These are phyloP conservation scores for Jamesozyma jinghongensis DNA, from an alignment of 805 yeast genomes.

Conservation along the genomic window DNA sequence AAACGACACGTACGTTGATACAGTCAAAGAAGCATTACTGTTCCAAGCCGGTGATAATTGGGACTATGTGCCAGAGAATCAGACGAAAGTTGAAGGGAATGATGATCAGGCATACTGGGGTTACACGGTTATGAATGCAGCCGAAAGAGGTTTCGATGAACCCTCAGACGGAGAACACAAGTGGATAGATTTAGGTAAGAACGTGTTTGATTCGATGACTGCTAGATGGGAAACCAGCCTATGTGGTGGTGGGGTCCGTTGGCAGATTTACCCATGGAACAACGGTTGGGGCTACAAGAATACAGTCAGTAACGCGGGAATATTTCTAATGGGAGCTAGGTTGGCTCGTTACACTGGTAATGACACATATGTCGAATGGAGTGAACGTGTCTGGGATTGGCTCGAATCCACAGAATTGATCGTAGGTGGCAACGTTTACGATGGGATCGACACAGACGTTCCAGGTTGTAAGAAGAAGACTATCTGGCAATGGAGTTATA, in stretches of 20 bases:
- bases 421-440: slow-evolving; percentile 40
- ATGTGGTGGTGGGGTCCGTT: slow-evolving; percentile 85
- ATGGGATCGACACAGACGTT: slow-evolving; percentile 48
- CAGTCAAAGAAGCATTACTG: slow-evolving; percentile 50
- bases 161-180: slow-evolving; percentile 41
- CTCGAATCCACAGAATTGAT: slow-evolving; percentile 45
- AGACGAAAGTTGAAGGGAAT: slow-evolving; percentile 88
- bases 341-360: slow-evolving; percentile 75
- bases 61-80: slow-evolving; percentile 81
- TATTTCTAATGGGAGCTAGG: slow-evolving; percentile 80
- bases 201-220: slow-evolving; percentile 87
- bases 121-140: slow-evolving; percentile 81
- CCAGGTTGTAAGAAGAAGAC: slow-evolving; percentile 53
- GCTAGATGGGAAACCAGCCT: slow-evolving; percentile 66
- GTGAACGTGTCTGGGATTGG: slow-evolving; percentile 76
- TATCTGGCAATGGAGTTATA: slow-evolving; percentile 71
- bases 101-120: slow-evolving; percentile 99
- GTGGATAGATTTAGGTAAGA: slow-evolving; percentile 81
- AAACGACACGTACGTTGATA: slow-evolving; percentile 54
- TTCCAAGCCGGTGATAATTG: slow-evolving; percentile 64
- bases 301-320: slow-evolving; percentile 76
- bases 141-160: slow-evolving; percentile 73
- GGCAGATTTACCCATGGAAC: slow-evolving; percentile 96
- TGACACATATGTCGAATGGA: slow-evolving; percentile 63
- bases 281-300: slow-evolving; percentile 90